Conservation (phyloP, 1,284 basidiomycete species). For the Tremellales sp. region DNA sequence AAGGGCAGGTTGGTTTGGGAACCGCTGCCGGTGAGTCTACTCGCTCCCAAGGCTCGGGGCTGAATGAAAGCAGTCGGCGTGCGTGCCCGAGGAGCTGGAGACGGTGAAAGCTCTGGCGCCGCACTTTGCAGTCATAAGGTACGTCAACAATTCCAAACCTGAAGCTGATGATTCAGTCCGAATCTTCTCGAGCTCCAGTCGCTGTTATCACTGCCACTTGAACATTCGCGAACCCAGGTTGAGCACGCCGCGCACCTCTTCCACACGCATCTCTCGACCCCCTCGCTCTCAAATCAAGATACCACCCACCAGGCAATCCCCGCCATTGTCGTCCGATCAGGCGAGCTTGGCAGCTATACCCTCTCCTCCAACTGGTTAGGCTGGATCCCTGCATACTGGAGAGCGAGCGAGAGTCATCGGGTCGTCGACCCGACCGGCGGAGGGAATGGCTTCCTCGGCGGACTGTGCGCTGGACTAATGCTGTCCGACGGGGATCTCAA, state of each 20-base stretch:
- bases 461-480: slow-evolving; percentile 68
- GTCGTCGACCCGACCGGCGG: slow-evolving; percentile 85
- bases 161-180: slow-evolving; percentile 40
- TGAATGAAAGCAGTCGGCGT: slow-evolving; percentile 59
- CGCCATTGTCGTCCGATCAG: slow-evolving; percentile 67
- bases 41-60: slow-evolving; percentile 1
- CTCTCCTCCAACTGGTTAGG: slow-evolving; percentile 33
- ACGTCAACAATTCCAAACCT: slow-evolving; percentile 5
- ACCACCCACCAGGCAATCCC: slow-evolving; percentile 53
- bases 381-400: slow-evolving; percentile 80
- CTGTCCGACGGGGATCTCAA: slow-evolving; percentile 59
- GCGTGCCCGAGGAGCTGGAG: slow-evolving; percentile 66
- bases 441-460: slow-evolving; percentile 82
- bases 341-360: slow-evolving; percentile 69
- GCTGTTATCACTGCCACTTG: slow-evolving; percentile 32
- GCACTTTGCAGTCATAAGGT: slow-evolving; percentile 35
- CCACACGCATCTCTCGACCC: slow-evolving; percentile 59
- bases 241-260: slow-evolving; percentile 62
- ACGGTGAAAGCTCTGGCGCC: slow-evolving; percentile 19
- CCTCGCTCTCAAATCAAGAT: too few species aligned
- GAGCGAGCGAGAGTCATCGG: slow-evolving; percentile 50
- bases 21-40: slow-evolving; percentile 55
- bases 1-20: slow-evolving; percentile 69
- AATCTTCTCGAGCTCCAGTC: slow-evolving; percentile 52
- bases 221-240: slow-evolving; percentile 49